Conservation (phyloP, 1,284 basidiomycete genomes). For the Puccinia horiana region DNA sequence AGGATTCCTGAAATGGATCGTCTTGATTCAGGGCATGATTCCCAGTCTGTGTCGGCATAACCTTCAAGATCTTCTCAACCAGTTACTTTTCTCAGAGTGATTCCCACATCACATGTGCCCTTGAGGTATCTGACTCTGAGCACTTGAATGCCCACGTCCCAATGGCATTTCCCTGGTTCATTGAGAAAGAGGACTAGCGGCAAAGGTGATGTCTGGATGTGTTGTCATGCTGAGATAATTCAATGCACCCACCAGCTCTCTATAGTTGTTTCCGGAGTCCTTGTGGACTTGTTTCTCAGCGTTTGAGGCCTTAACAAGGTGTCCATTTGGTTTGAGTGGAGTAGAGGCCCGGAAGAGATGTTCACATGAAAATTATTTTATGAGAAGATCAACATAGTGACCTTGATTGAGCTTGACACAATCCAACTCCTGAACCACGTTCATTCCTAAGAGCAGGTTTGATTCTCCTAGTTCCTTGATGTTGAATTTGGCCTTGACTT, state of each 20-base stretch:
- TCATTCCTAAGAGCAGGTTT: neutral
- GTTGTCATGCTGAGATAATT: too few relatives aligned
- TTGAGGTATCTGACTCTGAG: neutral
- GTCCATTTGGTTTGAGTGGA: neutral
- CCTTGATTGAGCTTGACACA: neutral
- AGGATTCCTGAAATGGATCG: too few relatives aligned
- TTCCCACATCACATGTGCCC: slow-evolving; percentile 56
- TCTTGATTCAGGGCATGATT: slow-evolving; percentile 55
- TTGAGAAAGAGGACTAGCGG: neutral
- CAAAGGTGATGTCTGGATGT: neutral
- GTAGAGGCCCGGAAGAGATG: too few relatives aligned
- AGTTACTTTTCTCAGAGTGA: slow-evolving; percentile 51
- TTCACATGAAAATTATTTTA: neutral
- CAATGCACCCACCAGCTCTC: neutral
- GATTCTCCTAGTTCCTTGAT: neutral
- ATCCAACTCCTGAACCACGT: neutral
- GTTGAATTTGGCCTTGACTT: neutral
- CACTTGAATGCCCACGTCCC: neutral
- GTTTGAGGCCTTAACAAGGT: neutral
- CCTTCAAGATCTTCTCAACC: slow-evolving; percentile 55
- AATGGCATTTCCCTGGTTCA: neutral
- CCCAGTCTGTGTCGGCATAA: slow-evolving; percentile 62
- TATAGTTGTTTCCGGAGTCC: neutral
- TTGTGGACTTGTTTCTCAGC: neutral
- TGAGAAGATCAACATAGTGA: neutral